Evolutionary conservation across 2,329 filamentous ascomycete species (phyloP).

Genomic region (Talaromyces sp.): DNA sequence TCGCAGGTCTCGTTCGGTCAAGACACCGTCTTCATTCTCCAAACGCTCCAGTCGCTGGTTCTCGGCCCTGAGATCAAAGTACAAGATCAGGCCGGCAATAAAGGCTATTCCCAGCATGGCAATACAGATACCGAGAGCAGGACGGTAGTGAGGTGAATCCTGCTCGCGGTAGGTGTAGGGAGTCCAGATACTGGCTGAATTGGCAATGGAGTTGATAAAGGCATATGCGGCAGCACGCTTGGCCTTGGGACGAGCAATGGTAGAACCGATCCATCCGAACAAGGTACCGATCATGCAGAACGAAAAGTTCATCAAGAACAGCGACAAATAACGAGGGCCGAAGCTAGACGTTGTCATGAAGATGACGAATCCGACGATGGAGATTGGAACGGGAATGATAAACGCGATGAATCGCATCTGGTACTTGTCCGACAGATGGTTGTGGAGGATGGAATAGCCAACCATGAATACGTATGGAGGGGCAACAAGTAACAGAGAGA

Average conservation of each 20-base stretch:
- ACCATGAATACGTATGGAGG: conserved; percentile 58
- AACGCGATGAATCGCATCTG: conserved; percentile 55
- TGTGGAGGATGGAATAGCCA: conserved; percentile 48
- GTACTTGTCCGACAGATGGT: conserved; percentile 45
- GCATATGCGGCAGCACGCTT: conserved; percentile 57
- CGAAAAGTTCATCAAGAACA: conserved; percentile 58
- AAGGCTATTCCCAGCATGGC: conserved; percentile 40
- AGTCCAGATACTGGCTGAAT: conserved; percentile 55
- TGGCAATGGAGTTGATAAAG: conserved; percentile 57
- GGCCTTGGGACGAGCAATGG: conserved; percentile 53
- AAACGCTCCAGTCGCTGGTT: conserved; percentile 53
- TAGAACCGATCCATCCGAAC: conserved; percentile 52
- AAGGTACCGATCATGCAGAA: conserved; percentile 55
- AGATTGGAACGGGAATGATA: conserved; percentile 53
- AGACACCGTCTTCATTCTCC: conserved; percentile 48
- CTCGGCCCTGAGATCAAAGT: conserved; percentile 43
- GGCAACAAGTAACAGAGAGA: conserved; percentile 53
- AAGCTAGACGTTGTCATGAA: conserved; percentile 56
- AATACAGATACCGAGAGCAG: conserved; percentile 46
- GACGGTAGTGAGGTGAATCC: conserved; percentile 42
- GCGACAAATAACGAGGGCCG: conserved; percentile 55
- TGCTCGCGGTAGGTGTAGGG: conserved; percentile 48
- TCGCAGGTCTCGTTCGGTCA: conserved; percentile 50
- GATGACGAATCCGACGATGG: conserved; percentile 53
- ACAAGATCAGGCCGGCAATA: conserved; percentile 38